Base-by-base conservation (phyloP, 129 eudicot species). In the Heracleum sosnowskyi region DNA sequence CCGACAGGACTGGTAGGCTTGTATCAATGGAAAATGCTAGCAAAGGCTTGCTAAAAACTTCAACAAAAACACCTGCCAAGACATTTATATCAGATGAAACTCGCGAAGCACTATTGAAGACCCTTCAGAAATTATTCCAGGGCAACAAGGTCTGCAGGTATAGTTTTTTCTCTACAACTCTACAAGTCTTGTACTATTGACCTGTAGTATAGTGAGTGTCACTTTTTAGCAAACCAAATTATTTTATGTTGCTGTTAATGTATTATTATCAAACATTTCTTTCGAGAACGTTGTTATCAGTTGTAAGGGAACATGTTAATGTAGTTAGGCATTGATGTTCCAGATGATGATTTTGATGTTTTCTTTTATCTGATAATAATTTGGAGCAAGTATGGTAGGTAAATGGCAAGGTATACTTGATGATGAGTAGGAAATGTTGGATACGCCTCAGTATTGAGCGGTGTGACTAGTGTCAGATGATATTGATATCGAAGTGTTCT, bases 91-190 rank as follows among this genome's bases (percentile, higher is more conserved):
- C 81, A 66, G 89, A 88, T 57, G 98, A 89, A 84, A 84, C 86
- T 83, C 90, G 86, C 36, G 92, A 91, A 70, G 91, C 88, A 60
- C 80, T 88, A 71, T 81, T 82, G 13, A 91, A 88, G 73, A 91
- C 88, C 71, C 90, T 94, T 82, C 86, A 81, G 51, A 88, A 85
- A 82, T 63, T 91, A 85, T 86, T 94, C 49, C 89, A 84, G 68
- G 53, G 49, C 17, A 78, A 85, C 83, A 91, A 86, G 85, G 92
- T 86, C 88, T 91, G 96, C 92, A 91, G 97, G 98, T 94, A 31
- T 42, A 73, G 73, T 22, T 75, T 72, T 41, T 72, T 39, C 24
- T 71, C 33, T 66, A 40, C 28, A 9, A 24, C 74, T 20, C 10
- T 26, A 34, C 26, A 15, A 20, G 74, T 36, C 41, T 35, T 31